Conservation (phyloP, 2,329 filamentous ascomycete species). For the Hymenoscyphus occultus region DNA sequence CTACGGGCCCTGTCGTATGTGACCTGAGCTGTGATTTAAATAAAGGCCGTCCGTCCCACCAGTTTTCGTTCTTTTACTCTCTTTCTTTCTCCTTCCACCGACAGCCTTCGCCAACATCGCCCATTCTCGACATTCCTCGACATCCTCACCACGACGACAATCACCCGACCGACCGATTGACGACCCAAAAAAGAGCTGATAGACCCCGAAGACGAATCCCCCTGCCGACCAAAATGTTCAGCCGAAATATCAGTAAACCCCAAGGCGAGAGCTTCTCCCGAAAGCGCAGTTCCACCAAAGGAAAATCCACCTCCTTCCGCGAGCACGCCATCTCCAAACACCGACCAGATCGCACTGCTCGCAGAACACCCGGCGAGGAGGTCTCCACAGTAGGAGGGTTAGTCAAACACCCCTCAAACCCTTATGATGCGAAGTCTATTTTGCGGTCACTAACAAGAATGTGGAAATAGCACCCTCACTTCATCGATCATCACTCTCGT, state of each 20-base stretch:
- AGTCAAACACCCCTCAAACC: neutral
- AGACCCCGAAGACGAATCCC: neutral
- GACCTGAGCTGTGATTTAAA: constrained; percentile 19
- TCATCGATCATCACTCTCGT: constrained; percentile 83
- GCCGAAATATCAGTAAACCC: constrained; percentile 30
- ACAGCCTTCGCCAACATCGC: neutral
- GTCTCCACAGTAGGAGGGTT: constrained; percentile 26
- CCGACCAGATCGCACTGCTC: constrained; percentile 31
- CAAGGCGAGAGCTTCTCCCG: constrained; percentile 36
- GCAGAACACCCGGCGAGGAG: constrained; percentile 32
- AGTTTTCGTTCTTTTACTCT: constrained; percentile 6
- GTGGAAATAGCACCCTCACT: constrained; percentile 36
- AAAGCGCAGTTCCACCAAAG: constrained; percentile 28
- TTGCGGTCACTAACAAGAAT: constrained; percentile 18
- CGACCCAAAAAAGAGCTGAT: constrained; percentile 10
- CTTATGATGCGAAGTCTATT: constrained; percentile 4
- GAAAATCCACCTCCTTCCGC: constrained; percentile 33
- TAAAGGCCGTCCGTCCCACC: constrained; percentile 13
- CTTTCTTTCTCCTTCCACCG: constrained; percentile 14
- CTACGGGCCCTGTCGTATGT: constrained; percentile 9
- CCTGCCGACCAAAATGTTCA: constrained; percentile 29
- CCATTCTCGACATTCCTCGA: constrained; percentile 10
- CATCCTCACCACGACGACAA: constrained; percentile 13
- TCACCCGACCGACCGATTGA: constrained; percentile 5
- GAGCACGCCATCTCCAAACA: constrained; percentile 38